These are phyloP conservation scores for Globisporangium recalcitrans DNA, from an alignment of 352 stramenopile genomes.

Conservation along the genomic window DNA sequence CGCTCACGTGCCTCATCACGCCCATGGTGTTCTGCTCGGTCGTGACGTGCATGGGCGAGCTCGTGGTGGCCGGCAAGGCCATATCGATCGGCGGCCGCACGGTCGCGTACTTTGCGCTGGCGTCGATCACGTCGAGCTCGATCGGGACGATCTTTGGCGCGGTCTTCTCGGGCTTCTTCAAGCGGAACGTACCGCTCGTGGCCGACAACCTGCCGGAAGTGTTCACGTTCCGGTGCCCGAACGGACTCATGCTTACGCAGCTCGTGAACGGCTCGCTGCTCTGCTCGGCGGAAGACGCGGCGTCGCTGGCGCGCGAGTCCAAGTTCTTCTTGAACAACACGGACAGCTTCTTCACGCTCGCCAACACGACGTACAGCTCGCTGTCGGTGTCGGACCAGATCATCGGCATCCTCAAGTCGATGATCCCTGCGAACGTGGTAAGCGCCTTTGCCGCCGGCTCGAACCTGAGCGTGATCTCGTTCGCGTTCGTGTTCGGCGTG, in stretches of 20 bases:
- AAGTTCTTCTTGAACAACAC: slow-evolving; percentile 59
- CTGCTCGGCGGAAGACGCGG: slow-evolving; percentile 34
- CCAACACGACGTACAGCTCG: slow-evolving; percentile 30
- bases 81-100: slow-evolving; percentile 31
- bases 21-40: slow-evolving; percentile 41
- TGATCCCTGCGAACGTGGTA: slow-evolving; percentile 74
- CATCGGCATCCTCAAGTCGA: slow-evolving; percentile 54
- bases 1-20: slow-evolving; percentile 44
- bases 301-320: slow-evolving; percentile 21
- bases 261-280: slow-evolving; percentile 28
- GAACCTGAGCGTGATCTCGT: slow-evolving; percentile 71
- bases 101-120: slow-evolving; percentile 21
- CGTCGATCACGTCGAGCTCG: slow-evolving; percentile 27
- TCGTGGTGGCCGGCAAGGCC: slow-evolving; percentile 31
- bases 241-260: slow-evolving; percentile 37
- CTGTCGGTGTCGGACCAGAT: slow-evolving; percentile 66
- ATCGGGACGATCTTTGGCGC: slow-evolving; percentile 28
- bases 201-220: slow-evolving; percentile 16
- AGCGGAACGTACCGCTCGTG: background rate
- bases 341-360: slow-evolving; percentile 33
- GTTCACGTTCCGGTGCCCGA: slow-evolving; percentile 42
- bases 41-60: slow-evolving; percentile 27
- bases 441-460: slow-evolving; percentile 45
- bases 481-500: slow-evolving; percentile 62
- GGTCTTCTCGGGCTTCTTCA: slow-evolving; percentile 26